Base-by-base conservation (phyloP, 2,329 filamentous ascomycete genomes). In the Bipolaris bicolor region DNA sequence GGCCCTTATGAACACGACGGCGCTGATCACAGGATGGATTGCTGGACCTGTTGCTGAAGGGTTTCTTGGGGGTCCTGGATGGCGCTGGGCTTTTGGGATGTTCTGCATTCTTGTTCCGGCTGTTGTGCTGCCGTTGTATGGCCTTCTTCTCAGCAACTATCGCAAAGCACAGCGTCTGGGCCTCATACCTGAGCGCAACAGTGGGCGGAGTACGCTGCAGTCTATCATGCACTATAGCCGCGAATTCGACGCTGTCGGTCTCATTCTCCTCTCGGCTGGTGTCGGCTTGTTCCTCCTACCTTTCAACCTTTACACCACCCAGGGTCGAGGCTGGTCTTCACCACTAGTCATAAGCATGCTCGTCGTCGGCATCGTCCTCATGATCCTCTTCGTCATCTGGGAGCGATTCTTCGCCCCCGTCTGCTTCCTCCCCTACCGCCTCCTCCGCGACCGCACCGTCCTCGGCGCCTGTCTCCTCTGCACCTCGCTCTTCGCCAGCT, bases 31-130 rank as follows among this genome's bases (percentile, higher is more conserved):
- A 0, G 31, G 40, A 11, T 72, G 67, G 62, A 16, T 68, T 1
- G 61, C 40, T 7, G 66, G 66, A 1, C 66, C 70, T 1, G 37
- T 69, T 0, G 55, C 69, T 0, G 16, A 49, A 4, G n/a, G 18
- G 0, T 80, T 78, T 2, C 82, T 88, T 52, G 24, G 48, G 1
- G 73, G 80, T 0, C 77, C 81, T 2, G 78, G 81, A 1, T 90
- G 85, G 83, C 81, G 86, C 33, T 91, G 88, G 88, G 86, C 80
- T 1, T 90, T 86, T 67, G 88, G 86, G 18, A 80, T 82, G 65
- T 90, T 88, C 71, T 78, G 83, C 34, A 86, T 90, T 57, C 79
- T 90, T 55, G 77, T 86, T 7, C 87, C 88, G 0, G 73, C 81
- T 46, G 80, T 88, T 16, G 82, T 82, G 15, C 60, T 86, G 5